Percentiles rank a stretch among this genome's conserved stretches.
phyloP scores from a whole-genome alignment of 305 asterid species.

The Fraxinus latifolia region DNA sequence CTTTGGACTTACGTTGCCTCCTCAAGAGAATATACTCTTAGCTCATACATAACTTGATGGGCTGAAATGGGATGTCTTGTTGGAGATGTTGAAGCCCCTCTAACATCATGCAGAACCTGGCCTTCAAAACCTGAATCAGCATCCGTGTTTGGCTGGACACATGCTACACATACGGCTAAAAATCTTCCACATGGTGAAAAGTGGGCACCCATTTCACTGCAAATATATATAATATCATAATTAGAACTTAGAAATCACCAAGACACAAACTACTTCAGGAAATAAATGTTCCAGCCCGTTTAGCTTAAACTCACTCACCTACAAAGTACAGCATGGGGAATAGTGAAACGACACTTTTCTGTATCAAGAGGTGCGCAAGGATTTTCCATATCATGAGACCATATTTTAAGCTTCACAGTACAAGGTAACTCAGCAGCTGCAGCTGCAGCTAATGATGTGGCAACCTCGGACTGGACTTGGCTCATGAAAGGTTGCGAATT shows the following conservation, averaged over 20 bases:
- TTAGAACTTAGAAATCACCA: slow-evolving; percentile 10
- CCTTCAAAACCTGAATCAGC: slow-evolving; percentile 67
- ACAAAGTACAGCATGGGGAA: slow-evolving; percentile 95
- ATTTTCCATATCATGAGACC: slow-evolving; percentile 76
- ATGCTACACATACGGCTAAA: slow-evolving; percentile 95
- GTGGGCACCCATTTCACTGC: slow-evolving; percentile 97
- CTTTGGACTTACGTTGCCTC: slow-evolving; percentile 70
- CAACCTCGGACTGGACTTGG: slow-evolving; percentile 80
- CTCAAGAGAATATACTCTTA: slow-evolving; percentile 92
- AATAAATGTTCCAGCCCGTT: slow-evolving; percentile 16
- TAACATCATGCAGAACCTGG: slow-evolving; percentile 60
- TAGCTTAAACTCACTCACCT: slow-evolving; percentile 47
- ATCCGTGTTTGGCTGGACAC: slow-evolving; percentile 74
- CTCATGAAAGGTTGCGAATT: slow-evolving; percentile 52
- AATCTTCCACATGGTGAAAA: slow-evolving; percentile 99
- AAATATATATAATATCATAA: slow-evolving; percentile 24
- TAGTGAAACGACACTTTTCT: slow-evolving; percentile 63
- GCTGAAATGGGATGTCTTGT: slow-evolving; percentile 91
- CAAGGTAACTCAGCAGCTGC: slow-evolving; percentile 94
- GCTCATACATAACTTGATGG: slow-evolving; percentile 87
- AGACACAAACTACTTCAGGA: slow-evolving; percentile 5
- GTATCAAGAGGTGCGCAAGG: slow-evolving; percentile 72
- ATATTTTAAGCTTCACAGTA: slow-evolving; percentile 89
- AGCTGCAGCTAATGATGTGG: slow-evolving; percentile 77
- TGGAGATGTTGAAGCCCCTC: slow-evolving; percentile 83